These are phyloP conservation scores for Pisolithus thermaeus DNA, from an alignment of 1,284 basidiomycete genomes.

Conservation along the genomic window DNA sequence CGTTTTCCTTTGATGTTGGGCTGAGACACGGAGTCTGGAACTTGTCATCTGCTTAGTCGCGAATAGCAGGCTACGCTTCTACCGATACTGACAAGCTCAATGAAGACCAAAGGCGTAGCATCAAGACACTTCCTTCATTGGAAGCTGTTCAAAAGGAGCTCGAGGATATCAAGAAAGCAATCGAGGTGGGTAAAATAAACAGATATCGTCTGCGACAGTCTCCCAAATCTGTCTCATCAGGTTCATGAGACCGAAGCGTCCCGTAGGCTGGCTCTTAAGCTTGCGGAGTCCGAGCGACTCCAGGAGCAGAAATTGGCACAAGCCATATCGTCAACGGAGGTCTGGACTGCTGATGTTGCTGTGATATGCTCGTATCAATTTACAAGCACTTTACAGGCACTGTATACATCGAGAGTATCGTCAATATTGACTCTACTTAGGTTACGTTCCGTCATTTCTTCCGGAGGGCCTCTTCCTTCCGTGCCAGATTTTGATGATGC, in stretches of 20 bases:
- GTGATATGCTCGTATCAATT: background rate
- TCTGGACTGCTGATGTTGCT: conserved; percentile 23
- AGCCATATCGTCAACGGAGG: conserved; percentile 57
- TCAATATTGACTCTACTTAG: conserved; percentile 62
- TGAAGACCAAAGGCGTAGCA: conserved; percentile 72
- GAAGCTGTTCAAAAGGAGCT: conserved; percentile 77
- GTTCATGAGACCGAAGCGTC: conserved; percentile 57
- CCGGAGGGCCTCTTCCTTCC: conserved; percentile 39
- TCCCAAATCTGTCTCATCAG: conserved; percentile 30
- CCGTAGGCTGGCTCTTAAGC: conserved; percentile 48
- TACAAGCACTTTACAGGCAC: conserved; percentile 7
- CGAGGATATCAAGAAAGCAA: conserved; percentile 71
- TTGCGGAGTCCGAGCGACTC: conserved; percentile 47
- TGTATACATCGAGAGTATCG: conserved; percentile 32
- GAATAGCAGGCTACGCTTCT: conserved; percentile 64
- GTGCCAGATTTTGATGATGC: conserved; percentile 41
- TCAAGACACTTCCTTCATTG: conserved; percentile 66
- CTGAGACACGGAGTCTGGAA: conserved; percentile 8
- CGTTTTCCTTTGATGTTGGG: conserved; percentile 27
- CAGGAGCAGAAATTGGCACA: conserved; percentile 49
- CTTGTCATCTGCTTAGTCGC: conserved; percentile 42
- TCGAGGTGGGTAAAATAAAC: conserved; percentile 53
- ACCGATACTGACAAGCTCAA: conserved; percentile 69
- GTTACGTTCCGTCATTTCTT: conserved; percentile 52
- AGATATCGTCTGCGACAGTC: background rate